Evolutionary conservation across 1,139 yeast species (phyloP), one percentile per base, ranked within the genome.

Genomic region (Spathaspora sp.): DNA sequence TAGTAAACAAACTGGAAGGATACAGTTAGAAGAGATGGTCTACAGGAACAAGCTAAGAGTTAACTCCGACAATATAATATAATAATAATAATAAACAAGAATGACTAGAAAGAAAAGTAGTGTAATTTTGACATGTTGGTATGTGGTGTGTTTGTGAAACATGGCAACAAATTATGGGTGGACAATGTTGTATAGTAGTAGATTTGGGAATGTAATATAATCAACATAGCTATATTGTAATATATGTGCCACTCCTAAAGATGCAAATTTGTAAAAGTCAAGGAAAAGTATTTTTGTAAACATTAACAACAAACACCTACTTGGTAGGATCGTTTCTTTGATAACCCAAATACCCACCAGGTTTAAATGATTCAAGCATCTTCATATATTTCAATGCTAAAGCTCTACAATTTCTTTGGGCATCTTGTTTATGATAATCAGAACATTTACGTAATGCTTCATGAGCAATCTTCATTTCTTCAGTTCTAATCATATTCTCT

Each of bases 321-420:
- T 86, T 85, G 44, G 87, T 75, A 44, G 91, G 91, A 65, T 87
- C 95, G 69, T 86, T 86, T 78, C 87, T 84, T 69, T 87, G 95
- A 73, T 87, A 87, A 17, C 89, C 91, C 65, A 84, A 72, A 68
- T 77, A 86, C 41, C 95, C 95, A 57, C 81, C 77, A 51, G 84
- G 76, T 55, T 83, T 80, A 58, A 84, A 78, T 43, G 75, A 68
- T 52, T 89, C 91, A 51, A 86, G 73, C 86, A 86, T 76, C 59
- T 84, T 87, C 75, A 87, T 71, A 67, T 87, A 87, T 65, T 85
- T 82, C 68, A 86, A 85, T 37, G 89, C 86, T 60, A 74, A 72
- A 17, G 78, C 74, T 57, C 75, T 68, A 63, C 80, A 74, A 61
- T 86, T 72, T 64, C 84, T 86, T 63, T 84, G 85, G 58, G 93